Evolutionary conservation across 768 basidiomycete species (phyloP).

Genomic region (Termitomyces sp.): DNA sequence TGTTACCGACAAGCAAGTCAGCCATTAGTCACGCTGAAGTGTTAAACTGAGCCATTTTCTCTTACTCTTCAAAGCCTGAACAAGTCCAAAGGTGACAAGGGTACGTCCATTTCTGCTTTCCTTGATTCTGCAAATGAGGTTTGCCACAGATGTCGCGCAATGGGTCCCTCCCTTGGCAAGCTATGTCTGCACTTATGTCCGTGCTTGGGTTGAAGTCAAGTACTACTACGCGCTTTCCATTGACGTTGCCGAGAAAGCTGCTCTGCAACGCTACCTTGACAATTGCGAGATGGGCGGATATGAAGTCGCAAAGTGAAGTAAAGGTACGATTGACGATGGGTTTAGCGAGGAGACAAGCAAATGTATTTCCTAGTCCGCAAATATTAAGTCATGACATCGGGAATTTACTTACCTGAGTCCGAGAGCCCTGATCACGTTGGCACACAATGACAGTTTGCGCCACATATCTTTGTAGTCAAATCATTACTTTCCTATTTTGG

Average conservation of each 20-base stretch:
- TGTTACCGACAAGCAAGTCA: slow-evolving; percentile 32
- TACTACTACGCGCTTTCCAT: slow-evolving; percentile 41
- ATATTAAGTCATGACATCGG: neutral
- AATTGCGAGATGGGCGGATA: neutral
- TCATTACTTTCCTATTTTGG: neutral
- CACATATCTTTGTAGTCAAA: neutral
- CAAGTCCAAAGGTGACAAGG: slow-evolving; percentile 44
- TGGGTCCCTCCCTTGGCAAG: slow-evolving; percentile 46
- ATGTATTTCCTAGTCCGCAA: neutral
- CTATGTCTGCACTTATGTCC: slow-evolving; percentile 46
- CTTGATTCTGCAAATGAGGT: neutral
- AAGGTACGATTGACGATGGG: neutral
- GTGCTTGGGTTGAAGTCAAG: slow-evolving; percentile 51
- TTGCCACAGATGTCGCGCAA: slow-evolving; percentile 34
- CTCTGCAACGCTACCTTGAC: slow-evolving; percentile 32
- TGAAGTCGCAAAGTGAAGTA: neutral
- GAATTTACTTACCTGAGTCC: neutral
- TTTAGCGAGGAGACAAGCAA: neutral
- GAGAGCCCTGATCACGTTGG: neutral
- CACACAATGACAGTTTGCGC: neutral
- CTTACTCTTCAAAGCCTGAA: slow-evolving; percentile 26
- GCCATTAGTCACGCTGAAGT: neutral
- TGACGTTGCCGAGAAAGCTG: slow-evolving; percentile 46
- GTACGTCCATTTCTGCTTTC: slow-evolving; percentile 12
- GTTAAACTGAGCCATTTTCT: neutral